Base-by-base conservation (phyloP, 257 asterid species). In the Scutellaria galericulata region DNA sequence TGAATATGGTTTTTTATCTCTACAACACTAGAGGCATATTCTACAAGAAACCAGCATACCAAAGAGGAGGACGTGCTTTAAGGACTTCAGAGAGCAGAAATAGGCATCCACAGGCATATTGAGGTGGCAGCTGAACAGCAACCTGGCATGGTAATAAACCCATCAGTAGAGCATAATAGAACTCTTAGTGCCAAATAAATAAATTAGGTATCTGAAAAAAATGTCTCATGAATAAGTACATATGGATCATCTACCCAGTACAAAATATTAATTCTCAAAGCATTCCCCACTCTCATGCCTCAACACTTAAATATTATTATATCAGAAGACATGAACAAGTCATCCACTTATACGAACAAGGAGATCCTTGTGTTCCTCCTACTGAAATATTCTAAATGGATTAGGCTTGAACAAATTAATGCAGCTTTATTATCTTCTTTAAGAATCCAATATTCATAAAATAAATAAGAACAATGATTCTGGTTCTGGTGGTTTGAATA, bases 31-130 rank as follows among this genome's bases (percentile, higher is more conserved):
- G 20, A 20, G 20, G n/a, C 56, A 66, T 31, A 45, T 39, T 68
- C 2, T 13, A 6, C 5, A 5, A n/a, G 42, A 64, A 72, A 72
- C 48, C 18, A 74, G 82, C 85, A 11, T 86, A 94, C 99, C 99
- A 94, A 55, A 94, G 93, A 79, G 97, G 88, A 37, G 96, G 95
- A 40, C 89, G 93, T 47, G 95, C 94, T 85, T 89, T 94, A 73
- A 94, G 97, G 70, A 87, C 96, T 86, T 94, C 99, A 59, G 97
- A 94, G 60, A 94, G 88, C 78, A 94, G 82, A 79, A 91, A 94
- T 68, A 94, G 97, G 82, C 91, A 91, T 50, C 97, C 99, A 71
- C 99, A 91, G 45, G 99, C 96, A 82, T 91, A 86, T 68, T 94
- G 99, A 77, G 99, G 97, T n/a, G 94, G 93, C 83, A 87, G 95